Evolutionary conservation across 768 basidiomycete genomes (phyloP).

Genomic region (Floccularia luteovirens): DNA sequence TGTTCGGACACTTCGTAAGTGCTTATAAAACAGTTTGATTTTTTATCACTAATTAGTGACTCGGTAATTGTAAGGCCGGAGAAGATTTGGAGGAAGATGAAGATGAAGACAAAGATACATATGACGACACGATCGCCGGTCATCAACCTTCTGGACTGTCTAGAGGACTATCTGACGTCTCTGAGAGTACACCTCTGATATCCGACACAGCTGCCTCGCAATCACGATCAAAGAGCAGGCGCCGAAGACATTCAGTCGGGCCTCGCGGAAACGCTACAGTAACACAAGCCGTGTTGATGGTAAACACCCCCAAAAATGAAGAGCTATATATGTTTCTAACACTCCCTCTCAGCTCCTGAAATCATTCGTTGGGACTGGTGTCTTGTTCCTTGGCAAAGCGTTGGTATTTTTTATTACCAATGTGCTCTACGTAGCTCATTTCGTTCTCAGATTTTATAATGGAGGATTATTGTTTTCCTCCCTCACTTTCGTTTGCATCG

Average conservation of each 20-base stretch:
- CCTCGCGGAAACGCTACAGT: slow-evolving; percentile 85
- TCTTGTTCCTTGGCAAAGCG: slow-evolving; percentile 94
- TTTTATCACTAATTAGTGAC: background rate
- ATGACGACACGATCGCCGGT: slow-evolving; percentile 40
- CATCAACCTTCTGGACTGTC: slow-evolving; percentile 7
- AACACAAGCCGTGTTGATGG: slow-evolving; percentile 90
- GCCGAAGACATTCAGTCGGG: slow-evolving; percentile 47
- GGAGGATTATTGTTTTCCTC: slow-evolving; percentile 90
- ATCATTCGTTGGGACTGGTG: slow-evolving; percentile 92
- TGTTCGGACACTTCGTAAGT: slow-evolving; percentile 95
- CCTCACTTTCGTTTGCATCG: slow-evolving; percentile 72
- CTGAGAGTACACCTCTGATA: slow-evolving; percentile 56
- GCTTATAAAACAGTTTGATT: background rate
- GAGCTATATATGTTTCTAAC: slow-evolving; percentile 1
- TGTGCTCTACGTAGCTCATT: slow-evolving; percentile 1
- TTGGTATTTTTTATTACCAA: slow-evolving; percentile 27
- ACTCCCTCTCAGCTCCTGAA: slow-evolving; percentile 62
- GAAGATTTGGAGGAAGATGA: slow-evolving; percentile 88
- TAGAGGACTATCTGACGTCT: slow-evolving; percentile 16
- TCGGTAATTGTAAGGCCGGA: slow-evolving; percentile 54
- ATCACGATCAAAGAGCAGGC: slow-evolving; percentile 39
- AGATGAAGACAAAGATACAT: slow-evolving; percentile 72
- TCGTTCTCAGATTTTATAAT: slow-evolving; percentile 71
- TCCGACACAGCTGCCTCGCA: slow-evolving; percentile 15
- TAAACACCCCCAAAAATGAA: slow-evolving; percentile 20